These are phyloP conservation scores for Boletus tomentosulus DNA, from an alignment of 768 basidiomycete genomes.

Conservation along the genomic window DNA sequence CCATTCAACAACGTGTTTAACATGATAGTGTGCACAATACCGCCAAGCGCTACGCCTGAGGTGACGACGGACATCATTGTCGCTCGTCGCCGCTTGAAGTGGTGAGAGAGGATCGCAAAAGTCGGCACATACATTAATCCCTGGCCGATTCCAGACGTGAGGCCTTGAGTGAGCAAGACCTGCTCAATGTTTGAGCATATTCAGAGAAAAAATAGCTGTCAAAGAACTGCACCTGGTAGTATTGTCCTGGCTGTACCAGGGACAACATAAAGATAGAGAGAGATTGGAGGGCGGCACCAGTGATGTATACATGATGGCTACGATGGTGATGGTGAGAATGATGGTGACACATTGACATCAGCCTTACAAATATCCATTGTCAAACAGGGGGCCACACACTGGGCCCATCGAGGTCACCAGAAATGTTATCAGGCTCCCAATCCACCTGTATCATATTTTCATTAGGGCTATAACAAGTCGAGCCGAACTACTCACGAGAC, in stretches of 20 bases:
- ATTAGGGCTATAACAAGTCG: background rate
- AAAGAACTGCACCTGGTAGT: background rate
- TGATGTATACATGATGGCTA: constrained; percentile 18
- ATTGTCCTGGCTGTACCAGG: constrained; percentile 28
- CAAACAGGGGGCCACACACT: constrained; percentile 23
- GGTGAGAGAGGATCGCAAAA: constrained; percentile 40
- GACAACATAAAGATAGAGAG: constrained; percentile 38
- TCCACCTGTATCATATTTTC: constrained; percentile 20
- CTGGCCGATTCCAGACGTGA: constrained; percentile 38
- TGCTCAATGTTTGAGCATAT: constrained; percentile 9
- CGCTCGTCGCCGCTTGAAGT: constrained; percentile 39
- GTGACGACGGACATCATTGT: constrained; percentile 43
- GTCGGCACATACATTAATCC: constrained; percentile 46
- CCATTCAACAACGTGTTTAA: constrained; percentile 46
- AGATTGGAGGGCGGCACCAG: constrained; percentile 25
- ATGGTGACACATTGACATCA: too few species aligned
- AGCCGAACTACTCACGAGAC: constrained; percentile 16
- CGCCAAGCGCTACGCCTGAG: constrained; percentile 51
- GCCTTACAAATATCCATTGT: constrained; percentile 28
- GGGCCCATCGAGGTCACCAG: constrained; percentile 18
- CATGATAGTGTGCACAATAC: constrained; percentile 55
- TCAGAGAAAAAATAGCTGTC: background rate
- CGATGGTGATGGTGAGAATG: background rate
- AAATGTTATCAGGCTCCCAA: constrained; percentile 19
- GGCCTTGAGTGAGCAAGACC: constrained; percentile 43